phyloP scores from a whole-genome alignment of 305 asterid genomes.

The Striga hermonthica region DNA sequence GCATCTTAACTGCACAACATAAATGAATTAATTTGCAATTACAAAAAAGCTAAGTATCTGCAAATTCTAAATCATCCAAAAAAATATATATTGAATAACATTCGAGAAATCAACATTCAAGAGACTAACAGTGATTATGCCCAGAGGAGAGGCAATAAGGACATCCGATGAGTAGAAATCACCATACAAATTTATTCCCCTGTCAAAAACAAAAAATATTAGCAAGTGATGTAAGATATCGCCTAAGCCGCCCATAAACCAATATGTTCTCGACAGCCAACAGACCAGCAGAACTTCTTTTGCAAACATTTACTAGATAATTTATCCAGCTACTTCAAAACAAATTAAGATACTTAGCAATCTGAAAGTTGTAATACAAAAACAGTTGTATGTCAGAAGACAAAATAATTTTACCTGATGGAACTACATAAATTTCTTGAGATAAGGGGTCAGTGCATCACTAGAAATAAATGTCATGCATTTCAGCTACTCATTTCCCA shows the following conservation, averaged over 20 bases:
- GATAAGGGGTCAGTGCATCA: no score
- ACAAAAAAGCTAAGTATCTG: constrained; percentile 17
- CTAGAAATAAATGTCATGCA: no score
- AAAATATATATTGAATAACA: constrained; percentile 23
- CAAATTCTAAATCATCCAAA: constrained; percentile 4
- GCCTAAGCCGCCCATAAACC: constrained; percentile 9
- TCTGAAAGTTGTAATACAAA: background rate
- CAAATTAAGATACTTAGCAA: background rate
- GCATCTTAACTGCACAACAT: constrained; percentile 9
- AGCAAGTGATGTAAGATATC: constrained; percentile 5
- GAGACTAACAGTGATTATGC: constrained; percentile 71
- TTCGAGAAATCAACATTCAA: constrained; percentile 15
- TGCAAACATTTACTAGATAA: constrained; percentile 9
- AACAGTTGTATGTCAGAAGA: background rate
- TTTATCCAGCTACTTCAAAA: constrained; percentile 3
- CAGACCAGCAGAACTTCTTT: background rate
- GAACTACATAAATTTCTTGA: no score
- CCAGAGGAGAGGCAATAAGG: constrained; percentile 92
- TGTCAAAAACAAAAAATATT: constrained; percentile 22
- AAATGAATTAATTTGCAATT: background rate
- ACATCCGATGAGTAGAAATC: constrained; percentile 92
- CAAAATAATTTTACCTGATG: no score
- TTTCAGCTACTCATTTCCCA: no score
- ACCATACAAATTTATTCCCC: constrained; percentile 69
- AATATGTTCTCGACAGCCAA: constrained; percentile 18